Base-by-base conservation (phyloP, 2,329 filamentous ascomycete genomes). In the Phoma herbarum region DNA sequence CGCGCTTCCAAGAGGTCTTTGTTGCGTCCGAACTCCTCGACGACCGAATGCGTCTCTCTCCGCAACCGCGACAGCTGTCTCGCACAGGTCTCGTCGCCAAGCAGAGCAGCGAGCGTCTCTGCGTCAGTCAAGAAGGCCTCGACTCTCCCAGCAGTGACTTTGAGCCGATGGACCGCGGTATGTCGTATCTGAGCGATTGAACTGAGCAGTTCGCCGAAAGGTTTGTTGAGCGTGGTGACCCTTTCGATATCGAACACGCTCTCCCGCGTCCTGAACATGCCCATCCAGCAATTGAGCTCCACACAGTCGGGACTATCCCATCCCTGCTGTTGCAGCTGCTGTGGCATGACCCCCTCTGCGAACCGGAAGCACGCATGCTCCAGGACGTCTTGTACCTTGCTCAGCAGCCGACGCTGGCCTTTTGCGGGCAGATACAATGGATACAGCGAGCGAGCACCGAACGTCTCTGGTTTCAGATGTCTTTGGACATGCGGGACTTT, bases 21-120 rank as follows among this genome's bases (percentile, higher is more conserved):
- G 18, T 53, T 53, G 10, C 50, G 41, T 29, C 43, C 50, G 16
- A 53, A 37, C 10, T 53, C 50, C 44, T 37, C 50, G 5, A 45
- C n/a, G 28, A 44, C 41, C 9, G 37, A 43, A n/a, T 37, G 50
- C 3, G 50, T 53, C n/a, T 53, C 29, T 7, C 43, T 39, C 28
- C 41, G 50, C n/a, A 53, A 14, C 14, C 29, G 41, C 3, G 41
- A 37, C 3, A 45, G 26, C 25, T 53, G 50, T 37, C 22, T 37
- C 11, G 33, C 25, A 18, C 26, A 42, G 4, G 3, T 22, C 5
- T 51, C 37, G 9, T 51, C 37, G 16, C 31, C 18, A 43, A 51
- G 37, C 14, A 51, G 48, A 25, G 37, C 18, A 33, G 48, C 26
- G 12, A 51, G 26, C n/a, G 26, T 23, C 37, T 51, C 48, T 51